phyloP scores from a whole-genome alignment of 2,329 filamentous ascomycete genomes.

The Grosmannia penicillata region DNA sequence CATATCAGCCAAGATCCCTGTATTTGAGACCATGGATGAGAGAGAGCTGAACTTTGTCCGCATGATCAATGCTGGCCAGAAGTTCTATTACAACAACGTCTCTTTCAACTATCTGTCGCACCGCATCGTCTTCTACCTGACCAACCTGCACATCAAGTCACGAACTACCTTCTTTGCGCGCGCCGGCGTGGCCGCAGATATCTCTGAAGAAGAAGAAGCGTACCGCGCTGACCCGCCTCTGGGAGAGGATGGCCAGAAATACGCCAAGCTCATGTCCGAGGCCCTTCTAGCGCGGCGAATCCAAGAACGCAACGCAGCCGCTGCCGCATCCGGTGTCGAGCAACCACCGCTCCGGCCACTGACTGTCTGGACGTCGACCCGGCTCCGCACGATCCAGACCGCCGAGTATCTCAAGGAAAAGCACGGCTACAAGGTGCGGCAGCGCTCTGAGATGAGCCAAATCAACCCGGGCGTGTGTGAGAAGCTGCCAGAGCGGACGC shows the following conservation, averaged over 20 bases:
- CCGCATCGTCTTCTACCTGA: constrained; percentile 93
- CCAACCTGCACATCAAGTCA: constrained; percentile 94
- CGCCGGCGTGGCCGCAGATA: constrained; percentile 72
- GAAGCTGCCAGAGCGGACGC: constrained; percentile 72
- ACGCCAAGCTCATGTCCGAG: constrained; percentile 76
- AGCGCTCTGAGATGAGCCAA: constrained; percentile 92
- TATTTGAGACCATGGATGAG: constrained; percentile 95
- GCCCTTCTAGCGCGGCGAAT: constrained; percentile 71
- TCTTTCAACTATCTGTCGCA: constrained; percentile 94
- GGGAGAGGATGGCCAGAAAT: constrained; percentile 64
- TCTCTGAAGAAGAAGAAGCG: constrained; percentile 73
- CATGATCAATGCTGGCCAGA: constrained; percentile 95
- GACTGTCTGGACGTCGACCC: constrained; percentile 88
- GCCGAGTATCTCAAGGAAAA: constrained; percentile 66
- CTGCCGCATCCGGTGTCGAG: constrained; percentile 48
- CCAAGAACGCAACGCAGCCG: constrained; percentile 56
- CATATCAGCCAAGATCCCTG: constrained; percentile 83
- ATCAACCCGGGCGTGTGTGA: constrained; percentile 94
- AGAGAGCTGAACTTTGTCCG: constrained; percentile 92
- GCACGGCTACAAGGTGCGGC: constrained; percentile 71
- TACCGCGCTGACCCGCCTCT: constrained; percentile 85
- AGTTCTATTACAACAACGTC: constrained; percentile 91
- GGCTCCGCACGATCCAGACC: constrained; percentile 81
- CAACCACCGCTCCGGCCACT: constrained; percentile 50
- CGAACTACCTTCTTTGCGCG: constrained; percentile 87